A percentile compares a stretch with the other conserved stretches of the same genome.
Conservation (phyloP, 306 rosid genomes). For the Cyamopsis tetragonoloba region DNA sequence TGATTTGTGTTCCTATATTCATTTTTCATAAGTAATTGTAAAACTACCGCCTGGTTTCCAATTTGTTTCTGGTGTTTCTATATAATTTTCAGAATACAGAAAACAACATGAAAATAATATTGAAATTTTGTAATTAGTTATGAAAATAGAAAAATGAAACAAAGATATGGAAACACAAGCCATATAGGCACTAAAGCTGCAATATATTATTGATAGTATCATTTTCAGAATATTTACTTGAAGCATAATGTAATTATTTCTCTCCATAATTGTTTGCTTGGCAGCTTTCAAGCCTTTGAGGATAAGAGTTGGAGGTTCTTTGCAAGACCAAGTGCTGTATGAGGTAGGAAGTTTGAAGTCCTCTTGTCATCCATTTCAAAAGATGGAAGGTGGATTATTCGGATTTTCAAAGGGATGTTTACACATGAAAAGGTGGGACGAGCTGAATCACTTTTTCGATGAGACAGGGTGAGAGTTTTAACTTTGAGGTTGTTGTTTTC, state of each 20-base stretch:
- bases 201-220: not conserved
- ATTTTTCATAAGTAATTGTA: no score
- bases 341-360: conserved; percentile 56
- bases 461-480: conserved; percentile 67
- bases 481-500: conserved; percentile 7
- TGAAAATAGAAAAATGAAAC: no score
- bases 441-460: conserved; percentile 72
- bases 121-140: no score
- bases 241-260: conserved; percentile 17
- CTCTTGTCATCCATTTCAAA: conserved; percentile 79
- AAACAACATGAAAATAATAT: no score
- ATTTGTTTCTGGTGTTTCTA: no score
- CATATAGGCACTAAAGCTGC: no score
- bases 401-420: conserved; percentile 94
- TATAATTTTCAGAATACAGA: no score
- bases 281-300: conserved; percentile 85
- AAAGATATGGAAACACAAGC: no score
- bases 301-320: conserved; percentile 92
- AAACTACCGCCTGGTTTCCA: no score
- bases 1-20: no score
- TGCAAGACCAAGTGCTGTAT: conserved; percentile 89
- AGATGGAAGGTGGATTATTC: conserved; percentile 60
- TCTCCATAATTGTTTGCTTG: conserved; percentile 38
- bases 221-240: conserved; percentile 10
- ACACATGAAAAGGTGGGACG: conserved; percentile 87